phyloP scores from a whole-genome alignment of 2,329 filamentous ascomycete genomes.

The Hysterium pulicare region DNA sequence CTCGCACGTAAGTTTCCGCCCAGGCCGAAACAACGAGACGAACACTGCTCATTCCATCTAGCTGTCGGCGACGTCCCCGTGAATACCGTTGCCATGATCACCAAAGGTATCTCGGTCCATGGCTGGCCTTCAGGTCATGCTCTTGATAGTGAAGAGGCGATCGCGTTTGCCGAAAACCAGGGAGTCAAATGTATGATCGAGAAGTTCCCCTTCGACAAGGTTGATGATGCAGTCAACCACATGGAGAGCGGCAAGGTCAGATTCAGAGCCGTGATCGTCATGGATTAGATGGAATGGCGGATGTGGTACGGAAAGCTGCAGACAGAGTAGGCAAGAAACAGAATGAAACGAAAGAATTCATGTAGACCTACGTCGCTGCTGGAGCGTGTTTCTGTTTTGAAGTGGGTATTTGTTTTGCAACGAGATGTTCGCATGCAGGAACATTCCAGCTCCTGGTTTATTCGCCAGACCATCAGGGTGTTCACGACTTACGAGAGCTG shows the following conservation, averaged over 20 bases:
- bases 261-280: conserved; percentile 51
- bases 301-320: too few relatives aligned
- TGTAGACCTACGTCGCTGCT: too few relatives aligned
- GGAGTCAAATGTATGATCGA: conserved; percentile 53
- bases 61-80: conserved; percentile 45
- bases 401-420: conserved; percentile 7
- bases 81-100: conserved; percentile 43
- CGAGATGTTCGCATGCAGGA: background rate
- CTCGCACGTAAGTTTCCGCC: conserved; percentile 46
- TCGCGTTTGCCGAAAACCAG: conserved; percentile 48
- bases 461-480: too few relatives aligned
- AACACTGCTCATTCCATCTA: conserved; percentile 12
- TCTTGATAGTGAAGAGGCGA: conserved; percentile 52
- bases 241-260: conserved; percentile 50
- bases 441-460: too few relatives aligned
- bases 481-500: too few relatives aligned
- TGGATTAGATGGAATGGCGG: conserved; percentile 32
- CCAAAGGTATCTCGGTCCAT: conserved; percentile 47
- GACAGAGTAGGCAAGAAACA: too few relatives aligned
- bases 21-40: background rate
- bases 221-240: conserved; percentile 48
- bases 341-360: too few relatives aligned
- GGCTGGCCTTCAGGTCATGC: conserved; percentile 55
- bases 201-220: conserved; percentile 51
- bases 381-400: too few relatives aligned